Evolutionary conservation across 2,329 filamentous ascomycete genomes (phyloP).

Genomic region (Xylariaceae sp.): DNA sequence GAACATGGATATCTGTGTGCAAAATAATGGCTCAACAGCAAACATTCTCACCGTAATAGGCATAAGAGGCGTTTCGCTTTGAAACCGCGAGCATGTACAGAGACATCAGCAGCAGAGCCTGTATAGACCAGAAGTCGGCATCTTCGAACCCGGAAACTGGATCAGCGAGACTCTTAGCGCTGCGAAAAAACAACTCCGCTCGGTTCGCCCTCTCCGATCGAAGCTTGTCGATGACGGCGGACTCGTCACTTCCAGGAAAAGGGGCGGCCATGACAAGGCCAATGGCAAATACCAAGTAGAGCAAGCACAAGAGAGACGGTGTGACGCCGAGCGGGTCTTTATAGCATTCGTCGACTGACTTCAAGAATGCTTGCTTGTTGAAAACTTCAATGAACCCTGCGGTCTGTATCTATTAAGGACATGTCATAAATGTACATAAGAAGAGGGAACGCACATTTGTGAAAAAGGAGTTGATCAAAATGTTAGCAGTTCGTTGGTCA

Average conservation of each 20-base stretch:
- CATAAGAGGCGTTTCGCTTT: conserved; percentile 58
- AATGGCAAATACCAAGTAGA: conserved; percentile 59
- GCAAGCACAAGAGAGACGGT: conserved; percentile 50
- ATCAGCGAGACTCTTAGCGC: conserved; percentile 49
- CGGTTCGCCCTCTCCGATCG: conserved; percentile 44
- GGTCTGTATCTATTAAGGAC: conserved; percentile 40
- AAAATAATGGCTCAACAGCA: not conserved
- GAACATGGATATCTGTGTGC: not conserved
- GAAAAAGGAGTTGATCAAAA: conserved; percentile 56
- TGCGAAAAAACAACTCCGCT: conserved; percentile 59
- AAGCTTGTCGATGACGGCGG: conserved; percentile 47
- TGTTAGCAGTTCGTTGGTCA: conserved; percentile 47
- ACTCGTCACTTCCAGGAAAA: conserved; percentile 43
- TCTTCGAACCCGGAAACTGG: conserved; percentile 50
- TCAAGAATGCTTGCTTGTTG: conserved; percentile 45
- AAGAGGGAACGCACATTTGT: conserved; percentile 43
- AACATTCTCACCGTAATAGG: conserved; percentile 48
- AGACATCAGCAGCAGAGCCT: conserved; percentile 58
- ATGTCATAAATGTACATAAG: not conserved
- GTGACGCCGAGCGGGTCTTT: conserved; percentile 46
- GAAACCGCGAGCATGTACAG: conserved; percentile 58
- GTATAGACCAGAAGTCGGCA: conserved; percentile 59
- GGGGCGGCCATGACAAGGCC: conserved; percentile 56
- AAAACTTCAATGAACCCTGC: conserved; percentile 58
- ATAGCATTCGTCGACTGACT: conserved; percentile 49